phyloP scores from a whole-genome alignment of 768 basidiomycete species.

The Sistotremastrum suecicum region DNA sequence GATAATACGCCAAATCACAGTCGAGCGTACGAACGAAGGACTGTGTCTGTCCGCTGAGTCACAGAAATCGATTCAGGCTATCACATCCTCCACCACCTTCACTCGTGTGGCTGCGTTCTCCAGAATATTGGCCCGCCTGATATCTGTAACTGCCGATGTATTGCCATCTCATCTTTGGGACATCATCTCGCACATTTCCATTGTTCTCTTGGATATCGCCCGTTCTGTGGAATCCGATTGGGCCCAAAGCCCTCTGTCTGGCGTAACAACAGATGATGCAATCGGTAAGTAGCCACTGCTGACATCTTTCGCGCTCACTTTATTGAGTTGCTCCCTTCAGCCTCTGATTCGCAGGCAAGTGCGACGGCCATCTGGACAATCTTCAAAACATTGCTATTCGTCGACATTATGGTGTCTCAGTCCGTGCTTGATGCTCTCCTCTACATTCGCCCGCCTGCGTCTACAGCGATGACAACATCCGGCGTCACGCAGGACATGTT shows the following conservation, averaged over 20 bases:
- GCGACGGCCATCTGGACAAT: slow-evolving; percentile 45
- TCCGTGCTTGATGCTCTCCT: slow-evolving; percentile 40
- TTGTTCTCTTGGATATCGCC: slow-evolving; percentile 6
- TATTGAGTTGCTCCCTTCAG: slow-evolving; percentile 12
- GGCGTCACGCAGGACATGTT: slow-evolving; percentile 39
- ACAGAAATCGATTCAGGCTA: slow-evolving; percentile 16
- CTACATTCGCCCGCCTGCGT: slow-evolving; percentile 20
- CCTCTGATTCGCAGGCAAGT: slow-evolving; percentile 27
- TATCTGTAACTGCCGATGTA: slow-evolving; percentile 22
- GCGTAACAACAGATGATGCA: slow-evolving; percentile 13
- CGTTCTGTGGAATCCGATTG: slow-evolving; percentile 14
- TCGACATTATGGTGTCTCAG: slow-evolving; percentile 54
- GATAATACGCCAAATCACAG: too few relatives aligned
- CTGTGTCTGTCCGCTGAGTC: too few relatives aligned
- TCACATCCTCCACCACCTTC: slow-evolving; percentile 24
- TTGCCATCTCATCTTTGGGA: slow-evolving; percentile 10
- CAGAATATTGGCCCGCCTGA: slow-evolving; percentile 21
- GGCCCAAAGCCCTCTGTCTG: slow-evolving; percentile 14
- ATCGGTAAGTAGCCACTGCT: slow-evolving; percentile 12
- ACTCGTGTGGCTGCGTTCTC: slow-evolving; percentile 25
- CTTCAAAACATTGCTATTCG: slow-evolving; percentile 67
- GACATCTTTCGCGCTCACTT: neutral
- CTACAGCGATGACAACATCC: slow-evolving; percentile 19
- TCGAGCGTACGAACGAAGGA: too few relatives aligned
- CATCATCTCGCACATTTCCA: slow-evolving; percentile 13